phyloP scores from a whole-genome alignment of 2,329 filamentous ascomycete genomes.

The Delphinella strobiligena region DNA sequence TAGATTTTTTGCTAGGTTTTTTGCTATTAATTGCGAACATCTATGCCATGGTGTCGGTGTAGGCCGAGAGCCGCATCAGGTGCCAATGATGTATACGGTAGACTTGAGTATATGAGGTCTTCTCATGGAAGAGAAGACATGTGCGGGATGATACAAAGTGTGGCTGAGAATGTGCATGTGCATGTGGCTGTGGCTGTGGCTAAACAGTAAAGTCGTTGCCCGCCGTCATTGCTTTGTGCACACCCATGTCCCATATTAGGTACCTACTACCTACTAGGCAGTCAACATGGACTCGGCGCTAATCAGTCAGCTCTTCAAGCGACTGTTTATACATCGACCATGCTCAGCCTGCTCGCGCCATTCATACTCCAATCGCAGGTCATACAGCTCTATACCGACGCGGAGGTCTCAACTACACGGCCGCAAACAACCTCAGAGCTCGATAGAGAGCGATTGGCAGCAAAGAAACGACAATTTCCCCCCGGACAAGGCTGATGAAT shows the following conservation, averaged over 20 bases:
- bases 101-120: too few species aligned
- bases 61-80: too few species aligned
- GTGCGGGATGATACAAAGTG: background rate
- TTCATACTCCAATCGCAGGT: conserved; percentile 7
- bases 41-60: too few species aligned
- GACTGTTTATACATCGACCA: conserved; percentile 66
- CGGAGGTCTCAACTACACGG: conserved; percentile 9
- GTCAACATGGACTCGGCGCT: conserved; percentile 66
- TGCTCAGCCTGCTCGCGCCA: conserved; percentile 39
- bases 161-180: background rate
- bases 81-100: too few species aligned
- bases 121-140: too few species aligned
- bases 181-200: too few species aligned
- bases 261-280: too few species aligned
- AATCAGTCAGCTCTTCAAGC: conserved; percentile 66
- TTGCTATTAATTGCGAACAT: too few species aligned
- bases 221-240: too few species aligned
- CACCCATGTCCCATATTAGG: too few species aligned
- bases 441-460: conserved; percentile 68
- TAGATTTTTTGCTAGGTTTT: too few species aligned
- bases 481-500: conserved; percentile 67
- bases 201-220: too few species aligned
- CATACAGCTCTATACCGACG: conserved; percentile 6
- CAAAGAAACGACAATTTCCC: conserved; percentile 67
- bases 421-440: conserved; percentile 22